Evolutionary conservation across 805 yeast species (phyloP).

Genomic region (Metschnikowia aberdeeniae): DNA sequence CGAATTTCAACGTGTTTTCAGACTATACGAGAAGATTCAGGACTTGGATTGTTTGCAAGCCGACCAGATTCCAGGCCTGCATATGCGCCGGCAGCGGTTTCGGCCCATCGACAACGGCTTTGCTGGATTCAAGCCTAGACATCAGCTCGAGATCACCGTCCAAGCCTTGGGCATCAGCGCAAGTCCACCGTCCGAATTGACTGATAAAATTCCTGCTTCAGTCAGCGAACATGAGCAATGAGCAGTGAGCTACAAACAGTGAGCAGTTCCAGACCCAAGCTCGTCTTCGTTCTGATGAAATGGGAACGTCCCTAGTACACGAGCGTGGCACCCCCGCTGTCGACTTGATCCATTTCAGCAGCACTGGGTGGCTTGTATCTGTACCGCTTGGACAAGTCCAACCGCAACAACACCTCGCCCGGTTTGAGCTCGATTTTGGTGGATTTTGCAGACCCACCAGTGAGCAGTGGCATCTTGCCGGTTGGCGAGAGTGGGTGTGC

Average conservation of each 20-base stretch:
- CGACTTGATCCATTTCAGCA: slow-evolving; percentile 69
- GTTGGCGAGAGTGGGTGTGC: slow-evolving; percentile 40
- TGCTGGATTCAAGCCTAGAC: too few relatives aligned
- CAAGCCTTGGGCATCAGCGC: too few relatives aligned
- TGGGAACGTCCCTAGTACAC: slow-evolving; percentile 31
- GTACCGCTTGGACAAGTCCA: slow-evolving; percentile 69
- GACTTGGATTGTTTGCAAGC: too few relatives aligned
- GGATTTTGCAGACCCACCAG: slow-evolving; percentile 8
- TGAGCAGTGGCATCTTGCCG: slow-evolving; percentile 38
- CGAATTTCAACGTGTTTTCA: not conserved
- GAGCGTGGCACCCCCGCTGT: slow-evolving; percentile 78
- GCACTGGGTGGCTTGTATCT: slow-evolving; percentile 62
- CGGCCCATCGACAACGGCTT: too few relatives aligned
- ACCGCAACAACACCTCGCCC: slow-evolving; percentile 49
- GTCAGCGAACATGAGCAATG: too few relatives aligned
- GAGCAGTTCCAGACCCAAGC: not conserved
- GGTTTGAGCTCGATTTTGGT: slow-evolving; percentile 36
- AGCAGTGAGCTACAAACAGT: too few relatives aligned
- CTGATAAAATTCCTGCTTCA: too few relatives aligned
- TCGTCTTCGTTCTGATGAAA: not conserved
- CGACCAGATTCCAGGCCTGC: too few relatives aligned
- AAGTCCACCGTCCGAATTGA: too few relatives aligned
- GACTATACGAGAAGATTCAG: too few relatives aligned
- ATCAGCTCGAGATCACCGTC: too few relatives aligned
- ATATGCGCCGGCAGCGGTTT: too few relatives aligned